These are phyloP conservation scores for Claviceps paspali DNA, from an alignment of 2,329 filamentous ascomycete genomes.

Conservation along the genomic window DNA sequence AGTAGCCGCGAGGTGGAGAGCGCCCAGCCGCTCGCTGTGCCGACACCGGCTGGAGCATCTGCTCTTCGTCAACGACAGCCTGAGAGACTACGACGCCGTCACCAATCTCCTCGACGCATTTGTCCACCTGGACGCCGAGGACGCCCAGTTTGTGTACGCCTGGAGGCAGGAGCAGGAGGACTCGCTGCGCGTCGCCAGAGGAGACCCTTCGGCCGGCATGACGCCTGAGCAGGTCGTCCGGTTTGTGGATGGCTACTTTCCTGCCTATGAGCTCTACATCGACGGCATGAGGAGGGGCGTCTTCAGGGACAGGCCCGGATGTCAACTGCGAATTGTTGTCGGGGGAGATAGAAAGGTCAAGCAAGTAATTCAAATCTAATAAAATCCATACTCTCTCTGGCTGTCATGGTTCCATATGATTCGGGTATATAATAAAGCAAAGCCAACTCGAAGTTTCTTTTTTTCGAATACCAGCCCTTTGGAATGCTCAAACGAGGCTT, in stretches of 20 bases:
- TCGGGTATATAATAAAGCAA: constrained; percentile 5
- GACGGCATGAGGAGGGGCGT: constrained; percentile 43
- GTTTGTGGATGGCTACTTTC: constrained; percentile 59
- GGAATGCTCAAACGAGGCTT: not conserved
- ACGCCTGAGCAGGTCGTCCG: constrained; percentile 60
- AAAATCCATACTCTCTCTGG: not conserved
- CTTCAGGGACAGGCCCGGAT: constrained; percentile 31
- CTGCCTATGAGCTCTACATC: constrained; percentile 56
- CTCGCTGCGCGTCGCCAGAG: constrained; percentile 48
- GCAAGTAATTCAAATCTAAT: constrained; percentile 1
- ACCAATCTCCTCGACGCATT: constrained; percentile 38
- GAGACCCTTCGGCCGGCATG: constrained; percentile 51
- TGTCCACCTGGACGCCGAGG: constrained; percentile 51
- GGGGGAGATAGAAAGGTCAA: constrained; percentile 41
- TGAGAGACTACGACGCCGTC: constrained; percentile 31
- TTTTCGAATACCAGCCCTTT: not conserved
- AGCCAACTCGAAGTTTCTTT: not conserved
- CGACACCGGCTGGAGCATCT: constrained; percentile 34
- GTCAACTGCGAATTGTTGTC: constrained; percentile 48
- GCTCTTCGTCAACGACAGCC: constrained; percentile 31
- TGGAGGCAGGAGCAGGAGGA: constrained; percentile 77
- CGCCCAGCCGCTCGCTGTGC: constrained; percentile 32
- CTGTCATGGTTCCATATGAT: not conserved
- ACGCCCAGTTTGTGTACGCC: constrained; percentile 61
- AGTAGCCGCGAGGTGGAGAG: constrained; percentile 35